A percentile compares a stretch with the other conserved stretches of the same genome.
These are phyloP conservation scores for Gymnopus androsaceus DNA, from an alignment of 1,284 basidiomycete genomes.

Conservation along the genomic window DNA sequence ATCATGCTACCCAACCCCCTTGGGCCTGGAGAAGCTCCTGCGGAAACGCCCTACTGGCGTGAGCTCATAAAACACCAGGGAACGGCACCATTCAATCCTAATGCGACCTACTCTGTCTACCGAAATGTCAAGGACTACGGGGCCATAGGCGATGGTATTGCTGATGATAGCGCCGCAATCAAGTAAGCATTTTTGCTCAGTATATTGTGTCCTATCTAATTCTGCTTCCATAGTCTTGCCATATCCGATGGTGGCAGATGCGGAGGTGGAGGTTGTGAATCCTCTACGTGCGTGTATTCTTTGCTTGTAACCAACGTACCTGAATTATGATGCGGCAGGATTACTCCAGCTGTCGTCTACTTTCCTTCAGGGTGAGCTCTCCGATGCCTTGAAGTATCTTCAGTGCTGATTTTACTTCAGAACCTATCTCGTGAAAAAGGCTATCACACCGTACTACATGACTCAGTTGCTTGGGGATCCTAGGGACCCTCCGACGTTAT, in stretches of 20 bases:
- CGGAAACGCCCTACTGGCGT: slow-evolving; percentile 44
- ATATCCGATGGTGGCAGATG: slow-evolving; percentile 51
- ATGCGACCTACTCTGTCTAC: slow-evolving; percentile 55
- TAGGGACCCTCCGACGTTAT: slow-evolving; percentile 47
- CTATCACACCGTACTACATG: slow-evolving; percentile 55
- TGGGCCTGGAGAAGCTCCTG: neutral
- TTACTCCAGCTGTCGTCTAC: slow-evolving; percentile 40
- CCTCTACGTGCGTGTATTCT: slow-evolving; percentile 38
- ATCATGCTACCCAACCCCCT: no score
- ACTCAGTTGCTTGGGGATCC: slow-evolving; percentile 55
- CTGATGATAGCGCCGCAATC: slow-evolving; percentile 59
- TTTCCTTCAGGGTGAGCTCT: slow-evolving; percentile 32
- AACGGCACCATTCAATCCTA: slow-evolving; percentile 46
- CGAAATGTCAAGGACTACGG: slow-evolving; percentile 63
- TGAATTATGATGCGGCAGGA: no score
- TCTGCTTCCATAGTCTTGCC: slow-evolving; percentile 36
- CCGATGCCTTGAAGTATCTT: neutral
- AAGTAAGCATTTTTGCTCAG: slow-evolving; percentile 34
- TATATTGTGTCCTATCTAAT: slow-evolving; percentile 5
- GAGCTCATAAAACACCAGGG: slow-evolving; percentile 54
- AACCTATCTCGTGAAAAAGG: slow-evolving; percentile 48
- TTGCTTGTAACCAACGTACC: neutral
- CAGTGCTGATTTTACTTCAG: slow-evolving; percentile 23
- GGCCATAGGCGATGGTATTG: slow-evolving; percentile 52
- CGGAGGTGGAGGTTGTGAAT: slow-evolving; percentile 41